Evolutionary conservation across 768 basidiomycete species (phyloP).

Genomic region (Leccinum obscurum): DNA sequence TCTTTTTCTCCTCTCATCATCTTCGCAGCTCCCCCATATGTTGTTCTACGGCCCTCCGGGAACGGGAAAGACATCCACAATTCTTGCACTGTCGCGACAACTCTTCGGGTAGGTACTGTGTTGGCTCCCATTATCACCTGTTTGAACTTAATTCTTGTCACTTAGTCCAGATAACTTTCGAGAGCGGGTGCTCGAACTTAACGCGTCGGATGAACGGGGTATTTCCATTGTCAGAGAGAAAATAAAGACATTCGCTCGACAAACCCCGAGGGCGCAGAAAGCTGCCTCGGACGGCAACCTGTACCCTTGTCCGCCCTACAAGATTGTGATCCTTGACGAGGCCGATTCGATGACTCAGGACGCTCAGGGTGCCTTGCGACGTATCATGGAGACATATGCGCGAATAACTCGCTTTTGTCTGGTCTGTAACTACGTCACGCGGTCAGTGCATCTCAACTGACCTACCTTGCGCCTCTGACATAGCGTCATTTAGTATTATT

Average conservation of each 20-base stretch:
- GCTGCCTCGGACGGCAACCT: constrained; percentile 72
- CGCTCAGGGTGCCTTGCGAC: constrained; percentile 91
- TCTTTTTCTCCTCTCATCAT: constrained; percentile 12
- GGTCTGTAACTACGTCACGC: constrained; percentile 98
- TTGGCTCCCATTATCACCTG: neutral
- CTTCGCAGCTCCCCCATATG: constrained; percentile 92
- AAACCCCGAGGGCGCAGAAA: constrained; percentile 81
- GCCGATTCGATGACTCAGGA: constrained; percentile 99
- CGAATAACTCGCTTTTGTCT: constrained; percentile 97
- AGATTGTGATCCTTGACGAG: constrained; percentile 98
- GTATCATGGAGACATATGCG: constrained; percentile 99
- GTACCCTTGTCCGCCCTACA: constrained; percentile 97
- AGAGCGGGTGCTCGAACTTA: constrained; percentile 91
- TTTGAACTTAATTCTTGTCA: neutral
- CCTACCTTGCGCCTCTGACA: constrained; percentile 4
- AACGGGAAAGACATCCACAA: constrained; percentile 98
- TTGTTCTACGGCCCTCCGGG: constrained; percentile 99
- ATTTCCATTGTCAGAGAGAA: constrained; percentile 97
- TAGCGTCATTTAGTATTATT: constrained; percentile 69
- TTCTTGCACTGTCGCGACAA: constrained; percentile 90
- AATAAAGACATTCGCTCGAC: constrained; percentile 96
- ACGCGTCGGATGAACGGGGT: constrained; percentile 98
- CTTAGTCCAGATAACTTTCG: constrained; percentile 90
- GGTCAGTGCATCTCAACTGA: constrained; percentile 51
- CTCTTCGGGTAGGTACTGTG: constrained; percentile 78